Base-by-base conservation (phyloP, 441 rosid genomes). In the Croton setiger region DNA sequence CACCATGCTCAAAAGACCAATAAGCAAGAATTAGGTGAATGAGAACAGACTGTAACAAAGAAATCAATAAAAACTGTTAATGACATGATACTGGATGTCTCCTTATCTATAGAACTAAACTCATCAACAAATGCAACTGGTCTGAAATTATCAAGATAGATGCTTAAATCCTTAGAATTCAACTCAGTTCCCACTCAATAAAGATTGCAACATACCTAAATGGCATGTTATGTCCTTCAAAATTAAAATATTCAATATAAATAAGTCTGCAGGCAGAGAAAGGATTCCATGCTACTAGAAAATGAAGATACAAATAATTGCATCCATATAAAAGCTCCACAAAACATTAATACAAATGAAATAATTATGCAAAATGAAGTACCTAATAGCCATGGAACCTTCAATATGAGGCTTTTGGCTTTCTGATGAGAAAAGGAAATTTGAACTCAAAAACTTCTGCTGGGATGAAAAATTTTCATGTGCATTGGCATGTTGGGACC, bases 361-460 rank as follows among this genome's bases (percentile, higher is more conserved):
- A 11, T 35, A 10, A 7, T 51, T 6, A 8, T 37, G 1, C 65
- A 39, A 31, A 63, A 47, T 13, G 43, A 53, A 39, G 10, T 75
- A 92, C 98, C 91, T 83, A 43, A 80, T 65, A 54, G 79, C 59
- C 87, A 85, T 83, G 71, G 72, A 78, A 76, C 63, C 84, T 66
- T 70, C 79, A 47, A 41, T 37, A 53, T 18, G 72, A 65, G 93
- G 89, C 74, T 84, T 94, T 66, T 92, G 94, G 61, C 79, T 69
- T 68, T 86, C 93, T 21, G 90, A 62, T 6, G 94, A 83, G 78
- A 67, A 90, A 61, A 88, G 87, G 64, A 92, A 87, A 76, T 79
- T 87, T 31, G 91, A 83, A 67, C 80, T 72, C 84, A 92, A 70
- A 73, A 77, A 77, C 74, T 80, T 88, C 61, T 81, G 75, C 27